A percentile compares a stretch with the other conserved stretches of the same genome.
Conservation (phyloP, 495 filamentous ascomycete genomes). For the Xylaria bambusicola region DNA sequence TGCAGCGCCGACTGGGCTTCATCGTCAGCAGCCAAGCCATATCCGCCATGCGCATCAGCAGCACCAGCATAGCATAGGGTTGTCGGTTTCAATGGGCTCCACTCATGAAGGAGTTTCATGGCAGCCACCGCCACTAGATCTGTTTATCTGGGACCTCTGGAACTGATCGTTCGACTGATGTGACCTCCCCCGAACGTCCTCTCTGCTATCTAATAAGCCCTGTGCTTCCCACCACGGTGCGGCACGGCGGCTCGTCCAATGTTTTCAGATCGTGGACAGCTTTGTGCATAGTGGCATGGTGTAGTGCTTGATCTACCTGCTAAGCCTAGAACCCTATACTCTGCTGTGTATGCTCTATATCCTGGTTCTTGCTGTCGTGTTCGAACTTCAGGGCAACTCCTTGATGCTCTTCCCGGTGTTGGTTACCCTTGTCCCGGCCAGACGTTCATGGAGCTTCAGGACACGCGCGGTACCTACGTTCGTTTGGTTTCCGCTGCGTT, state of each 20-base stretch:
- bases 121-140: constrained; percentile 36
- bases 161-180: constrained; percentile 33
- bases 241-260: constrained; percentile 19
- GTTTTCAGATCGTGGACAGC: constrained; percentile 20
- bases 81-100: constrained; percentile 33
- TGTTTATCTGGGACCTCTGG: constrained; percentile 31
- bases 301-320: constrained; percentile 15
- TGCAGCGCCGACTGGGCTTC: constrained; percentile 22
- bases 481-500: constrained; percentile 30
- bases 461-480: constrained; percentile 22
- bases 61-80: constrained; percentile 27
- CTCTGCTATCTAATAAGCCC: constrained; percentile 27
- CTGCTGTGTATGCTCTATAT: neutral
- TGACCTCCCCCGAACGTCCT: constrained; percentile 26
- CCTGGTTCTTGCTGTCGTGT: constrained; percentile 24
- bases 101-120: constrained; percentile 29
- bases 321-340: constrained; percentile 3
- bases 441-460: constrained; percentile 19
- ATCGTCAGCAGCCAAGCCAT: constrained; percentile 27
- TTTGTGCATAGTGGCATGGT: constrained; percentile 19
- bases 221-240: constrained; percentile 24
- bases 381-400: constrained; percentile 28
- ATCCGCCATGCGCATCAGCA: constrained; percentile 36
- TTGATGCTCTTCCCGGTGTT: constrained; percentile 27
- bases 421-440: constrained; percentile 21